phyloP scores from a whole-genome alignment of 768 basidiomycete genomes.

The Trichaptum fuscoviolaceum region DNA sequence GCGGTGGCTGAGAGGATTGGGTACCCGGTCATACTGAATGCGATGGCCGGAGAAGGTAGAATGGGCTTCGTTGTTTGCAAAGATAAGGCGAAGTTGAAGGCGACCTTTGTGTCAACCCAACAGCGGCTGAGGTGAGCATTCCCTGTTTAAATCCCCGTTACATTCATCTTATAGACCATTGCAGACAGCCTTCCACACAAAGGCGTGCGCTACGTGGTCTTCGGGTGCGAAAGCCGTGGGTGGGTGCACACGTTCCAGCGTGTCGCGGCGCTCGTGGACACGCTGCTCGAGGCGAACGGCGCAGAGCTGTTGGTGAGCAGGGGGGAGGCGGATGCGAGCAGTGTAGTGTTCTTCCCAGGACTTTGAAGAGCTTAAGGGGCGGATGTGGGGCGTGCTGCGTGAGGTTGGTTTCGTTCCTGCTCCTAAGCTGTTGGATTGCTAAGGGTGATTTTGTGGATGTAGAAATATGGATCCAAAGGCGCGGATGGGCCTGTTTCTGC shows the following conservation, averaged over 20 bases:
- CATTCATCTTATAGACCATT: too few relatives aligned
- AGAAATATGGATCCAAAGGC: not conserved
- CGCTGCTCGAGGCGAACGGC: constrained; percentile 25
- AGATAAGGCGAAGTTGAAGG: constrained; percentile 30
- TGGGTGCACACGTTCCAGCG: constrained; percentile 44
- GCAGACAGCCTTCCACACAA: constrained; percentile 6
- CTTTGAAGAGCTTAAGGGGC: constrained; percentile 38
- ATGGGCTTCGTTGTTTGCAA: constrained; percentile 58
- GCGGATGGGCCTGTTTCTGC: too few relatives aligned
- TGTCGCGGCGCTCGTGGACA: constrained; percentile 37
- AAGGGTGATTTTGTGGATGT: not conserved
- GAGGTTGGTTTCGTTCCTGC: constrained; percentile 20
- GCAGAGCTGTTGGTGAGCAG: constrained; percentile 34
- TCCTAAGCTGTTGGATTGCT: not conserved
- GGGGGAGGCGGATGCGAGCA: constrained; percentile 39
- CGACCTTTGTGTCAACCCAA: constrained; percentile 31
- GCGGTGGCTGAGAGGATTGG: constrained; percentile 37
- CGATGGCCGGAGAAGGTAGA: constrained; percentile 65
- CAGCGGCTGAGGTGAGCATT: constrained; percentile 36
- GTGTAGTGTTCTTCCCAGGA: constrained; percentile 36
- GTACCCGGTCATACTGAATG: constrained; percentile 62
- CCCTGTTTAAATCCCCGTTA: too few relatives aligned
- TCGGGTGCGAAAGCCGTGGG: constrained; percentile 46
- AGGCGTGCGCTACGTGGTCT: constrained; percentile 40
- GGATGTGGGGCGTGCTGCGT: constrained; percentile 32